Percentiles rank a stretch among this genome's conserved stretches.
phyloP scores from a whole-genome alignment of 371 early-diverging fungal genomes.

The Rozella allomycis region DNA sequence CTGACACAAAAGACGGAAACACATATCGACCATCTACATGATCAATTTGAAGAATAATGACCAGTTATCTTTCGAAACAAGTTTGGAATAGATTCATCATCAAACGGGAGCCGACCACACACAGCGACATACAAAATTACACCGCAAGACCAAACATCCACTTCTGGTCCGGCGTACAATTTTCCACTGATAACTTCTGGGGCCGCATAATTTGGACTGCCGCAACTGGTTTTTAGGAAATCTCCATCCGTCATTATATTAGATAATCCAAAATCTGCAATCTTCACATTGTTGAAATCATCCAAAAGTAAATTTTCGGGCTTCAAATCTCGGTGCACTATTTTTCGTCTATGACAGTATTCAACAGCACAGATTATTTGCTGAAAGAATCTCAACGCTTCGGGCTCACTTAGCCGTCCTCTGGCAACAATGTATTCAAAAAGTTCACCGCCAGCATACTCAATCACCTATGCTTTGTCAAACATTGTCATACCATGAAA shows the following conservation, averaged over 20 bases:
- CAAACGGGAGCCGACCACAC: constrained; percentile 95
- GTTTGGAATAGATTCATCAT: constrained; percentile 84
- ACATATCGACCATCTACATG: constrained; percentile 59
- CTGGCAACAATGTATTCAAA: constrained; percentile 91
- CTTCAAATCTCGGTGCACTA: constrained; percentile 66
- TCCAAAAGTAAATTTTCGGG: constrained; percentile 21
- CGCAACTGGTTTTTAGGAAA: constrained; percentile 84
- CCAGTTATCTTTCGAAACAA: constrained; percentile 74
- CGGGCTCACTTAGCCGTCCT: constrained; percentile 64
- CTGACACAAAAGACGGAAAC: constrained; percentile 61
- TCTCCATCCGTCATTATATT: constrained; percentile 88
- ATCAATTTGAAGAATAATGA: constrained; percentile 3
- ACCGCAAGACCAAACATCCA: constrained; percentile 98
- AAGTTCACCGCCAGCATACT: constrained; percentile 85
- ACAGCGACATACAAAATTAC: constrained; percentile 98
- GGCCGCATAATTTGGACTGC: constrained; percentile 49
- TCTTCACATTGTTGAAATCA: constrained; percentile 82
- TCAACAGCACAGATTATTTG: constrained; percentile 95
- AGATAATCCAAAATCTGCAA: constrained; percentile 89
- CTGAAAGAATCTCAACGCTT: constrained; percentile 78
- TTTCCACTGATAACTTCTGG: constrained; percentile 90
- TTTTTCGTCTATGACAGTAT: constrained; percentile 91
- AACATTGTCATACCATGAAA: too few relatives aligned
- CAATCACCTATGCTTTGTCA: too few relatives aligned
- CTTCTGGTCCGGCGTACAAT: constrained; percentile 89